phyloP scores from a whole-genome alignment of 106 monocot genomes.

The Dendrobium nobile region DNA sequence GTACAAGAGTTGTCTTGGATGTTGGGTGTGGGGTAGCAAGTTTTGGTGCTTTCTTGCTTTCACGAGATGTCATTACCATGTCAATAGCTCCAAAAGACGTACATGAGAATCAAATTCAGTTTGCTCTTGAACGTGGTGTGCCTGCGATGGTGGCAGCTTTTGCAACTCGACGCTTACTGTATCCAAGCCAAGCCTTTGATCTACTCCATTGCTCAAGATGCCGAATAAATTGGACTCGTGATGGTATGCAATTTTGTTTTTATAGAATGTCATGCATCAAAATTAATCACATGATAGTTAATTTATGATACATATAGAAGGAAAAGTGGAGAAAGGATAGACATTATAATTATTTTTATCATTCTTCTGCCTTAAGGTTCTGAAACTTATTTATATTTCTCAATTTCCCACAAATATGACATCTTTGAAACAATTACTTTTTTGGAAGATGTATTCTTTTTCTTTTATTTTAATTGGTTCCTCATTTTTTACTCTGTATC shows the following conservation, averaged over 20 bases:
- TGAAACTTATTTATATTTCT: not conserved
- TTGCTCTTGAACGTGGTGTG: constrained; percentile 94
- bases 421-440: not conserved
- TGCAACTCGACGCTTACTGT: constrained; percentile 67
- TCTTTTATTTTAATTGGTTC: not conserved
- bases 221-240: constrained; percentile 78
- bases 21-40: constrained; percentile 95
- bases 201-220: constrained; percentile 94
- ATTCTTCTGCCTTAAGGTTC: not conserved
- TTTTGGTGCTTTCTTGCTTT: constrained; percentile 82
- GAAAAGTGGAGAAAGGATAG: not conserved
- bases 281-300: not conserved
- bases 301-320: not conserved
- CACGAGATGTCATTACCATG: constrained; percentile 69
- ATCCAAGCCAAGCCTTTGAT: constrained; percentile 93
- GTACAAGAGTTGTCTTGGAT: constrained; percentile 68
- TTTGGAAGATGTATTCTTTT: not conserved
- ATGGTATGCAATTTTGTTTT: constrained; percentile 46
- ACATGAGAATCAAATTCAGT: constrained; percentile 93
- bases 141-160: constrained; percentile 91
- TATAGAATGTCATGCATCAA: not conserved
- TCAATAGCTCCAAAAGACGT: constrained; percentile 94
- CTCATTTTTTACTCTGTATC: not conserved
- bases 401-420: not conserved
- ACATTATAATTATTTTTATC: not conserved